Conservation (phyloP, 176 grass and related monocot species). For the Oryza glaberrima region DNA sequence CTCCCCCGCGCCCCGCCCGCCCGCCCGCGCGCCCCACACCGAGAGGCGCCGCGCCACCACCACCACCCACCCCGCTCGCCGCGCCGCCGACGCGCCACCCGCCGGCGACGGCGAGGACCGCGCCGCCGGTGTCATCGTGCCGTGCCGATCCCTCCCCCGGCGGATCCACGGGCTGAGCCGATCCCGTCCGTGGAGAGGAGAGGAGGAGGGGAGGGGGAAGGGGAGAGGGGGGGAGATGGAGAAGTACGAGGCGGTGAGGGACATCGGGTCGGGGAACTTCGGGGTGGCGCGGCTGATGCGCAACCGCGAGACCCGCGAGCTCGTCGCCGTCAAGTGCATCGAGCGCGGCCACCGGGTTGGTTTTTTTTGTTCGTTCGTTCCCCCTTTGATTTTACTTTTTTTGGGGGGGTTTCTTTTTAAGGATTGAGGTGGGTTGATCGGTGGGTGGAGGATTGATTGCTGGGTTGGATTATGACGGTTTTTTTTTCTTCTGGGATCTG, state of each 20-base stretch:
- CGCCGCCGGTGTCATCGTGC: conserved; percentile 1
- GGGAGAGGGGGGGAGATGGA: conserved; percentile 50
- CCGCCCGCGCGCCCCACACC: conserved; percentile 3
- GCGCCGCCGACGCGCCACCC: background rate
- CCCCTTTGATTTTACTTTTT: background rate
- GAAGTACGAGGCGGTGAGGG: conserved; percentile 82
- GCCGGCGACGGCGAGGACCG: background rate
- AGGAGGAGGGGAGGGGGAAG: background rate
- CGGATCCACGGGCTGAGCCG: background rate
- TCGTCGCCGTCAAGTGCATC: conserved; percentile 97
- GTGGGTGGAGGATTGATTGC: conserved; percentile 34
- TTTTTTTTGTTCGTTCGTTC: background rate
- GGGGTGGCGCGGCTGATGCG: conserved; percentile 87
- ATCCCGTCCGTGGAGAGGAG: background rate
- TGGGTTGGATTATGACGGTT: conserved; percentile 1
- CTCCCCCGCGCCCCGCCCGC: too few species aligned
- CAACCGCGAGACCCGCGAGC: conserved; percentile 77
- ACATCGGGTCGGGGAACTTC: conserved; percentile 95
- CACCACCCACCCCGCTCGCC: background rate
- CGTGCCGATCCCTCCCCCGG: background rate
- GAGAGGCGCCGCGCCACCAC: background rate
- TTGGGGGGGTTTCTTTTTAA: background rate
- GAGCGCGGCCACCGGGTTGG: conserved; percentile 73
- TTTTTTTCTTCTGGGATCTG: conserved; percentile 11
- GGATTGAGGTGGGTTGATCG: conserved; percentile 1